Evolutionary conservation across 306 rosid genomes (phyloP).

Genomic region (Herpetospermum pedunculosum): DNA sequence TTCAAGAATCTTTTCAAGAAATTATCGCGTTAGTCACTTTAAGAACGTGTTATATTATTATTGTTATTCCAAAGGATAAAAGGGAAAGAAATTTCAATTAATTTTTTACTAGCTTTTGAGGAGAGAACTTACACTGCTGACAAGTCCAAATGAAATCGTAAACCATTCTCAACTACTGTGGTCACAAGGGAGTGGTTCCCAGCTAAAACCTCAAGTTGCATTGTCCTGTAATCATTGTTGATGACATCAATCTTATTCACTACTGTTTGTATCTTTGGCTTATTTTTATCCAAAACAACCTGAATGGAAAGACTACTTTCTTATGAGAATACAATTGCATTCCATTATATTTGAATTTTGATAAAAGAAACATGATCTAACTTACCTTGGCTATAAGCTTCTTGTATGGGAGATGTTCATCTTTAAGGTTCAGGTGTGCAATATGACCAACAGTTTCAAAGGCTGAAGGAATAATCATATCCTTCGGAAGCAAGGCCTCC

Average conservation of each 20-base stretch:
- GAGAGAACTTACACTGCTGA: constrained; percentile 71
- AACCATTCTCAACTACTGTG: constrained; percentile 68
- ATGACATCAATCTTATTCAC: constrained; percentile 76
- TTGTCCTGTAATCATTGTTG: constrained; percentile 82
- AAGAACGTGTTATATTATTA: not conserved
- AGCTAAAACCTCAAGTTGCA: constrained; percentile 92
- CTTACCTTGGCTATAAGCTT: constrained; percentile 78
- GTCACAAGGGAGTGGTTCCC: constrained; percentile 94
- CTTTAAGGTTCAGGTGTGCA: constrained; percentile 83
- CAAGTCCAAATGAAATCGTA: constrained; percentile 82
- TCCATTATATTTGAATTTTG: constrained; percentile 1
- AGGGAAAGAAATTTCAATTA: constrained; percentile 1
- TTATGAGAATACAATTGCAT: constrained; percentile 6
- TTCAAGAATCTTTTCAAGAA: not conserved
- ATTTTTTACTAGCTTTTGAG: constrained; percentile 12
- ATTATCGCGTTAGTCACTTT: not conserved
- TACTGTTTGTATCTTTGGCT: constrained; percentile 80
- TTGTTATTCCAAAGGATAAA: not conserved
- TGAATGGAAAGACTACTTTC: constrained; percentile 25
- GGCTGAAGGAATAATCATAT: constrained; percentile 57
- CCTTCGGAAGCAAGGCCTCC: constrained; percentile 70
- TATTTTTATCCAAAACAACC: constrained; percentile 87
- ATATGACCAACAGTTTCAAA: constrained; percentile 90
- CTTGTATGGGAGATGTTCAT: constrained; percentile 73
- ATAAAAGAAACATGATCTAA: not conserved